phyloP scores from a whole-genome alignment of 495 filamentous ascomycete genomes.

The Aspergillus heteromorphus region DNA sequence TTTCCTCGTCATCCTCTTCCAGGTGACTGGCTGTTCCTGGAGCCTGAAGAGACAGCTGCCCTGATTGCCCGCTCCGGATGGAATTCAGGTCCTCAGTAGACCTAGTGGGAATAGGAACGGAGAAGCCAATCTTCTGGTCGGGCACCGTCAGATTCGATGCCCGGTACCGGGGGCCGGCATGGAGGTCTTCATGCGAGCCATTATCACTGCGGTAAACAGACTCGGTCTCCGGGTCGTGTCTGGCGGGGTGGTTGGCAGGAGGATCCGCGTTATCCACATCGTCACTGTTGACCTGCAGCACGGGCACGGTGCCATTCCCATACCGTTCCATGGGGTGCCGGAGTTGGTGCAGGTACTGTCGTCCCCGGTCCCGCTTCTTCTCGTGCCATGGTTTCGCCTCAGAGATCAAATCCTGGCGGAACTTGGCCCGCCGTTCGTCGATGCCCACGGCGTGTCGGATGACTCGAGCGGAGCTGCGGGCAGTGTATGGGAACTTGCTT shows the following conservation, averaged over 20 bases:
- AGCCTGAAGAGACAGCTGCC: slow-evolving; percentile 30
- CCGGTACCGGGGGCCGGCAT: slow-evolving; percentile 36
- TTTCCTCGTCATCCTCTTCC: slow-evolving; percentile 50
- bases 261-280: slow-evolving; percentile 4
- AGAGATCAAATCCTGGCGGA: slow-evolving; percentile 67
- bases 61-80: slow-evolving; percentile 34
- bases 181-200: slow-evolving; percentile 22
- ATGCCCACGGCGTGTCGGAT: slow-evolving; percentile 71
- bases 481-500: slow-evolving; percentile 77
- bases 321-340: slow-evolving; percentile 11
- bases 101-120: slow-evolving; percentile 19
- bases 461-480: slow-evolving; percentile 65
- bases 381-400: slow-evolving; percentile 36
- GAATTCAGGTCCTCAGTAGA: slow-evolving; percentile 35
- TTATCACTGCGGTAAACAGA: slow-evolving; percentile 32
- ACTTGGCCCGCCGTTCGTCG: slow-evolving; percentile 69
- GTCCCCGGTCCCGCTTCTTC: slow-evolving; percentile 29
- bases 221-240: slow-evolving; percentile 24
- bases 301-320: slow-evolving; percentile 24
- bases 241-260: neutral
- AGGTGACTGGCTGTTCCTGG: slow-evolving; percentile 15
- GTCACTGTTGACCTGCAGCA: slow-evolving; percentile 27
- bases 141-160: slow-evolving; percentile 23
- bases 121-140: slow-evolving; percentile 20
- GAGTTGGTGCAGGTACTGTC: slow-evolving; percentile 18